These are phyloP conservation scores for Corniculantispora saksenae DNA, from an alignment of 2,329 filamentous ascomycete species.

Conservation along the genomic window DNA sequence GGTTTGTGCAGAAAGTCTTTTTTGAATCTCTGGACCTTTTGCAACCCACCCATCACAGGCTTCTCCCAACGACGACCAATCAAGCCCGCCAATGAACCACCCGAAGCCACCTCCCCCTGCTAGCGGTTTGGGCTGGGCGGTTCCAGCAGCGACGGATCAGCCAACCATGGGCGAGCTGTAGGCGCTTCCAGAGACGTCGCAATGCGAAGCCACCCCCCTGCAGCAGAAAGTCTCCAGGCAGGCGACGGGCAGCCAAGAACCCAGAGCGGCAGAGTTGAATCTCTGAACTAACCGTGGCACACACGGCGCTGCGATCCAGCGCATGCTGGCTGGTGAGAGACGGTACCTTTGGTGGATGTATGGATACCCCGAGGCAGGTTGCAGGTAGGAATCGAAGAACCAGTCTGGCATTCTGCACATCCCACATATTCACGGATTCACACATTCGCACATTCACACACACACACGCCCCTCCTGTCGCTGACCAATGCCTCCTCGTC, in stretches of 20 bases:
- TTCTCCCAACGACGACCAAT: neutral
- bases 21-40: neutral
- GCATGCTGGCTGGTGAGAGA: too few relatives aligned
- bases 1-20: neutral
- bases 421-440: too few relatives aligned
- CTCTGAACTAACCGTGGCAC: too few relatives aligned
- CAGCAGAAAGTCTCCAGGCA: neutral
- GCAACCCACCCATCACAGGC: neutral
- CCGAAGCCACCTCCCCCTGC: neutral
- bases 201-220: neutral
- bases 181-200: neutral
- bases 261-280: neutral
- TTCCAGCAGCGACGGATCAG: neutral
- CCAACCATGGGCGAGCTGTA: conserved; percentile 6
- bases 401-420: too few relatives aligned
- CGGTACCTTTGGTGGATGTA: too few relatives aligned
- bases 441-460: too few relatives aligned
- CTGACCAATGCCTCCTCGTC: conserved; percentile 10
- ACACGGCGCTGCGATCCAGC: too few relatives aligned
- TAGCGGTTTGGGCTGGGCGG: conserved; percentile 11
- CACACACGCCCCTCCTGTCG: neutral
- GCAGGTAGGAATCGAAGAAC: too few relatives aligned
- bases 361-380: too few relatives aligned
- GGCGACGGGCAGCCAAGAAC: neutral
- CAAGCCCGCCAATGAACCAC: neutral